These are phyloP conservation scores for Fusarium sp. DNA, from an alignment of 2,329 filamentous ascomycete species.

Conservation along the genomic window DNA sequence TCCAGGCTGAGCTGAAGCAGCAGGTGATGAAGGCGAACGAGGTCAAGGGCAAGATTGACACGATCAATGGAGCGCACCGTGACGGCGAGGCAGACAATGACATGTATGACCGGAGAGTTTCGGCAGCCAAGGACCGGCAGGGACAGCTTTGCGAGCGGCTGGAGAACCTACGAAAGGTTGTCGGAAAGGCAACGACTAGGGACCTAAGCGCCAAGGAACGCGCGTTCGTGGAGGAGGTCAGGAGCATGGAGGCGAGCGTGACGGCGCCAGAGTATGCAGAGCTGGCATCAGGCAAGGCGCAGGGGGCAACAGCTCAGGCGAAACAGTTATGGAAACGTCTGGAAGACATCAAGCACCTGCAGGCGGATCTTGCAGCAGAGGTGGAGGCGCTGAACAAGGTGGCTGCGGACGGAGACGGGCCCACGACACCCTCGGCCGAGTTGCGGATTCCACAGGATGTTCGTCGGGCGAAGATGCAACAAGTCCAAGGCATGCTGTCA, in stretches of 20 bases:
- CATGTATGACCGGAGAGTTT: constrained; percentile 70
- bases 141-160: constrained; percentile 68
- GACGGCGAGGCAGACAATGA: constrained; percentile 65
- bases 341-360: constrained; percentile 66
- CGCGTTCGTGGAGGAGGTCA: constrained; percentile 60
- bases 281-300: constrained; percentile 49
- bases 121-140: constrained; percentile 66
- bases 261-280: constrained; percentile 49
- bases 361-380: constrained; percentile 65
- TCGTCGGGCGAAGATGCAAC: constrained; percentile 71
- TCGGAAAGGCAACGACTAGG: constrained; percentile 55
- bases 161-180: constrained; percentile 65
- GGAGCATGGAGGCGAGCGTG: constrained; percentile 67
- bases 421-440: constrained; percentile 51
- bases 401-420: constrained; percentile 40
- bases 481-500: constrained; percentile 73
- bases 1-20: constrained; percentile 75
- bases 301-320: constrained; percentile 42
- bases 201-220: constrained; percentile 60
- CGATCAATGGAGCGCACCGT: constrained; percentile 62
- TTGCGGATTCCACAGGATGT: constrained; percentile 70
- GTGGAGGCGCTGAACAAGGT: constrained; percentile 58
- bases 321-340: constrained; percentile 69
- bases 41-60: constrained; percentile 74
- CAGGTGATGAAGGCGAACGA: constrained; percentile 76